Percentiles rank a stretch among this genome's conserved stretches.
phyloP scores from a whole-genome alignment of 2,329 filamentous ascomycete species.

The Onygenales sp. region DNA sequence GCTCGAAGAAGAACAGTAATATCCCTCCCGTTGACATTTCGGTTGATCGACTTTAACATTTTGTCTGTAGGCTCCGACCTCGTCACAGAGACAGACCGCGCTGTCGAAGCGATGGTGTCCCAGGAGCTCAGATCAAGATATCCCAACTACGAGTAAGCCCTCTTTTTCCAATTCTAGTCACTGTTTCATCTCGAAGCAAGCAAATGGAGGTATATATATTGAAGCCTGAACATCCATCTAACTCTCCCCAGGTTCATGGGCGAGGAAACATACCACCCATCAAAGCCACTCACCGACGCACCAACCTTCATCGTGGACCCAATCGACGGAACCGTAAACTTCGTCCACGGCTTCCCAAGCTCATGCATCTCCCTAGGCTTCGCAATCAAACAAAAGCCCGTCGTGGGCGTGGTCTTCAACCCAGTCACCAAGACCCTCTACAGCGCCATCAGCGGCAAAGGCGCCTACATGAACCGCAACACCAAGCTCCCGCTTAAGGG shows the following conservation, averaged over 20 bases:
- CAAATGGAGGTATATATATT: no score
- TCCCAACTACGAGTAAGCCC: slow-evolving; percentile 40
- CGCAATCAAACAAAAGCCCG: slow-evolving; percentile 39
- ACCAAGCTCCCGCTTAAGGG: slow-evolving; percentile 38
- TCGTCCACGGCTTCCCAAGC: slow-evolving; percentile 52
- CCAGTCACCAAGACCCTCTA: slow-evolving; percentile 49
- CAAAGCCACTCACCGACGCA: slow-evolving; percentile 39
- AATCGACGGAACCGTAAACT: slow-evolving; percentile 57
- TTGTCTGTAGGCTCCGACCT: slow-evolving; percentile 45
- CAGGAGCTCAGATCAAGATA: slow-evolving; percentile 41
- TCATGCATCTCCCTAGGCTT: slow-evolving; percentile 52
- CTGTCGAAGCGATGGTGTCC: slow-evolving; percentile 50
- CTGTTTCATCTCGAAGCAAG: background rate
- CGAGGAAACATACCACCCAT: slow-evolving; percentile 51
- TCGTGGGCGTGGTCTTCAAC: slow-evolving; percentile 53
- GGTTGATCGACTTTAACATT: background rate
- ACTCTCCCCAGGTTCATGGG: slow-evolving; percentile 40
- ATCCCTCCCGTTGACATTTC: background rate
- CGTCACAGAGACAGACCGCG: slow-evolving; percentile 55
- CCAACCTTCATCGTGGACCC: slow-evolving; percentile 57
- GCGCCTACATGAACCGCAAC: slow-evolving; percentile 38
- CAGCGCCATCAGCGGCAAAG: slow-evolving; percentile 45
- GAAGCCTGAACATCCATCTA: background rate
- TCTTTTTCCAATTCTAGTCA: background rate
- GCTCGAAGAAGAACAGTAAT: slow-evolving; percentile 40